A percentile compares a stretch with the other conserved stretches of the same genome.
Evolutionary conservation across 768 basidiomycete genomes (phyloP).

Genomic region (Chalciporus chontae): DNA sequence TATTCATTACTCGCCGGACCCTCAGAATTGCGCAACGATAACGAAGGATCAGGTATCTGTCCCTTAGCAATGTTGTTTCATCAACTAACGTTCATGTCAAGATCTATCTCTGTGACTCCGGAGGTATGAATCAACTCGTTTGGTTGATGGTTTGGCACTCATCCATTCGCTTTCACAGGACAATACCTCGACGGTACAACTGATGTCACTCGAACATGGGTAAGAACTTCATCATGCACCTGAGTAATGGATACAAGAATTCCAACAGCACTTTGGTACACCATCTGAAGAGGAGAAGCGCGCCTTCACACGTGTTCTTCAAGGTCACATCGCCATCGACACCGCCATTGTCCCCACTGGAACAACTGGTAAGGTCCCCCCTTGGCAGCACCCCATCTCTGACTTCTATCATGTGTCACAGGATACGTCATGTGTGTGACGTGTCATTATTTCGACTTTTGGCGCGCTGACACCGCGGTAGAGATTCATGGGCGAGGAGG

Average conservation of each 20-base stretch:
- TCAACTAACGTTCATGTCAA: conserved; percentile 39
- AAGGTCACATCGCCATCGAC: conserved; percentile 91
- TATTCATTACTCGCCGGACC: conserved; percentile 89
- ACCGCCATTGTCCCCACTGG: conserved; percentile 77
- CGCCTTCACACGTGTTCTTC: conserved; percentile 87
- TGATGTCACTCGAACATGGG: conserved; percentile 89
- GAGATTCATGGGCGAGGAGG: conserved; percentile 78
- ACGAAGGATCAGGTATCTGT: conserved; percentile 61
- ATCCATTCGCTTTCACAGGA: conserved; percentile 33
- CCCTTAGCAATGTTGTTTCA: background rate
- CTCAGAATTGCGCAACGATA: conserved; percentile 68
- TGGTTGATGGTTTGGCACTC: background rate
- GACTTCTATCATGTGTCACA: conserved; percentile 15
- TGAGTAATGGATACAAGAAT: background rate
- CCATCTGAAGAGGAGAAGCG: conserved; percentile 81
- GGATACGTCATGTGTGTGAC: conserved; percentile 53
- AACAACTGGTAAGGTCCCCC: conserved; percentile 55
- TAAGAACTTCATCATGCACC: conserved; percentile 30
- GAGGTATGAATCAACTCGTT: conserved; percentile 43
- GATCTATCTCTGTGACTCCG: conserved; percentile 84
- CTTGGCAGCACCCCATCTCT: background rate
- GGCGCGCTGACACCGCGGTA: conserved; percentile 25
- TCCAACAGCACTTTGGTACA: conserved; percentile 75
- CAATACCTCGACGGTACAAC: conserved; percentile 95
- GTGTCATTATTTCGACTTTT: background rate